Evolutionary conservation across 306 rosid genomes (phyloP), one percentile per base, ranked within the genome.

Genomic region (Calophaca sinica): DNA sequence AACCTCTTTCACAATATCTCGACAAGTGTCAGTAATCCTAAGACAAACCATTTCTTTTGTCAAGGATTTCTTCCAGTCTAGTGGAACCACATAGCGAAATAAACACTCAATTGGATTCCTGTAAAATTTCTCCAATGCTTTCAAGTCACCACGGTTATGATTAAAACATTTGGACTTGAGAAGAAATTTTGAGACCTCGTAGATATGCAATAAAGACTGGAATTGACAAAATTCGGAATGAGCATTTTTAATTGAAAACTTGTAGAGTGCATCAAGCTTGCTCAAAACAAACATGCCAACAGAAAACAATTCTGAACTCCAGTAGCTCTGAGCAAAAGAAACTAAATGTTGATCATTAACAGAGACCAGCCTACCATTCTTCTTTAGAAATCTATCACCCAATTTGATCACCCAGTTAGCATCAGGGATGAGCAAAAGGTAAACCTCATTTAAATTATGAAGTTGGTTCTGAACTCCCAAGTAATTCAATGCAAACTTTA

Each of bases 401-500:
- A 77, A 15, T 52, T 78, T 68, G 9, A 35, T 78, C 53, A 81
- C 89, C 96, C 96, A 92, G 57, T 70, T 70, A 68, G 92, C 96
- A 73, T 74, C 84, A 70, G 91, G 80, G 53, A 84, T 44, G 45
- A 92, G 85, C 66, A 90, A 79, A 70, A 70, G 13, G 70, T 80
- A 86, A 12, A 73, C 13, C 7, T 64, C 77, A 57, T 77, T 75
- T 39, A 5, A 68, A 71, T 74, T 38, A 50, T 12, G 42, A 11
- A 13, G 36, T 68, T 59, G 72, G 72, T 79, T 78, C 84, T 73
- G 68, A 65, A 90, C 84, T 14, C 98, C 98, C 9, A 92, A 60
- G 61, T 75, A 90, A 73, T 76, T 72, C 36, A 92, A 80, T 35
- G 90, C 83, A 76, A 92, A 88, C 28, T 79, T 68, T 2, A 63